These are phyloP conservation scores for Phylloporus scabripes DNA, from an alignment of 768 basidiomycete genomes.

Conservation along the genomic window DNA sequence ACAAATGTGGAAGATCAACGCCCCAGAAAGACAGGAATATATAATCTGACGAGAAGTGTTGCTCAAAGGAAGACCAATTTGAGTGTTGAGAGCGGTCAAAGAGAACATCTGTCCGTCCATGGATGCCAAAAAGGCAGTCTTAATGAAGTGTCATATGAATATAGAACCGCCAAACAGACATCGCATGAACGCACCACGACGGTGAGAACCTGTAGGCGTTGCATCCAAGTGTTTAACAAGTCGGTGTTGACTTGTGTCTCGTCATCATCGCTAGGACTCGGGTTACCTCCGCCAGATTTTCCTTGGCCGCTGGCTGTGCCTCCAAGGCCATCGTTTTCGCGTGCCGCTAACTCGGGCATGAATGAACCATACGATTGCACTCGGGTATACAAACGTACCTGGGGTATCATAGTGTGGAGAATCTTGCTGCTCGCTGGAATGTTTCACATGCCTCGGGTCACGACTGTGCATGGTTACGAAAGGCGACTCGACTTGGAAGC, in stretches of 20 bases:
- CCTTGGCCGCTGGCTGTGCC: constrained; percentile 4
- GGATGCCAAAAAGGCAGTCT: constrained; percentile 29
- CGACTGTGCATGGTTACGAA: constrained; percentile 1
- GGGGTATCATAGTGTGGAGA: constrained; percentile 5
- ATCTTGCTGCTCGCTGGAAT: background rate
- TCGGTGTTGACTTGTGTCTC: constrained; percentile 14
- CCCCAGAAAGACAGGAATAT: constrained; percentile 27
- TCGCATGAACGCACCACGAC: constrained; percentile 19
- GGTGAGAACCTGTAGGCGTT: constrained; percentile 26
- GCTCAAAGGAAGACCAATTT: constrained; percentile 8
- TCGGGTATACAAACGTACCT: constrained; percentile 16
- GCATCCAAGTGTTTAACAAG: constrained; percentile 21
- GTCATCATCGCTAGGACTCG: background rate
- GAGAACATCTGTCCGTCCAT: constrained; percentile 27
- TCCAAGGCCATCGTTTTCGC: constrained; percentile 3
- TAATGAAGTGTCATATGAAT: background rate
- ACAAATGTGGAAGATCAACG: constrained; percentile 29
- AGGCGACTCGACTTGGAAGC: background rate
- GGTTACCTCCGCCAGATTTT: constrained; percentile 4
- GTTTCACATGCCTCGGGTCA: background rate
- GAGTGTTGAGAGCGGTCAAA: constrained; percentile 21
- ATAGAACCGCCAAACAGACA: background rate
- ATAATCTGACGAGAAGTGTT: constrained; percentile 18
- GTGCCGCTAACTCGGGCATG: background rate
- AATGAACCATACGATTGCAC: background rate